Conservation (phyloP, 2,329 filamentous ascomycete genomes). For the Escovopsis weberi region DNA sequence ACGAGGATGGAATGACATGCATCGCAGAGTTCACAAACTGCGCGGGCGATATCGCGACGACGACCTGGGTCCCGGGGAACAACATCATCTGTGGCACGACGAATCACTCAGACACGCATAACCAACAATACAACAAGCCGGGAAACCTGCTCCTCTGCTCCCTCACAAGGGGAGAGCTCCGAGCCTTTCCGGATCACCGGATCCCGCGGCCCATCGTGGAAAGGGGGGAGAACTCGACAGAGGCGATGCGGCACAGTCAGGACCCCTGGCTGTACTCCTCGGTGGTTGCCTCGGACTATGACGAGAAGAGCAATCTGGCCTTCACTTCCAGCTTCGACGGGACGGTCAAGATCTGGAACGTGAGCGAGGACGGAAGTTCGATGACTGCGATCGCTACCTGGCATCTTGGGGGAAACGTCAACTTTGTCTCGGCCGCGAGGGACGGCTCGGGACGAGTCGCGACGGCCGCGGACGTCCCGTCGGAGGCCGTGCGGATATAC, state of each 20-base stretch:
- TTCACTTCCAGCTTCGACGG: conserved; percentile 49
- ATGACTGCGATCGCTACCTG: conserved; percentile 35
- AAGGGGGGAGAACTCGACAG: conserved; percentile 38
- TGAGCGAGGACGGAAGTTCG: conserved; percentile 19
- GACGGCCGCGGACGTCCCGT: conserved; percentile 41
- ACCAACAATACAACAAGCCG: conserved; percentile 52
- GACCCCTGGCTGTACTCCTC: conserved; percentile 51
- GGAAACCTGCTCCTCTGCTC: conserved; percentile 47
- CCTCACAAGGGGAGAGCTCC: conserved; percentile 26
- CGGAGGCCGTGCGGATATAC: conserved; percentile 43
- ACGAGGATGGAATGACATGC: conserved; percentile 37
- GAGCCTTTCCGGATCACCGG: conserved; percentile 40
- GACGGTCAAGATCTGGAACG: conserved; percentile 45
- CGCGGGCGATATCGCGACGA: conserved; percentile 44
- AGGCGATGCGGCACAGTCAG: conserved; percentile 43
- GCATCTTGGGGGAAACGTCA: conserved; percentile 43
- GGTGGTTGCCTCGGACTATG: conserved; percentile 46
- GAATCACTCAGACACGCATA: conserved; percentile 46
- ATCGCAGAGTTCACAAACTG: conserved; percentile 44
- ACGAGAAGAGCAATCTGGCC: conserved; percentile 26
- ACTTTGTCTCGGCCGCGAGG: conserved; percentile 44
- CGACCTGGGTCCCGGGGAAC: conserved; percentile 40
- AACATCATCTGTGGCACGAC: conserved; percentile 47
- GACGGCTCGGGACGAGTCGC: conserved; percentile 36
- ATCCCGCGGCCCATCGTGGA: conserved; percentile 38